Base-by-base conservation (phyloP, 331 rosid species). In the Quercus tomentella region DNA sequence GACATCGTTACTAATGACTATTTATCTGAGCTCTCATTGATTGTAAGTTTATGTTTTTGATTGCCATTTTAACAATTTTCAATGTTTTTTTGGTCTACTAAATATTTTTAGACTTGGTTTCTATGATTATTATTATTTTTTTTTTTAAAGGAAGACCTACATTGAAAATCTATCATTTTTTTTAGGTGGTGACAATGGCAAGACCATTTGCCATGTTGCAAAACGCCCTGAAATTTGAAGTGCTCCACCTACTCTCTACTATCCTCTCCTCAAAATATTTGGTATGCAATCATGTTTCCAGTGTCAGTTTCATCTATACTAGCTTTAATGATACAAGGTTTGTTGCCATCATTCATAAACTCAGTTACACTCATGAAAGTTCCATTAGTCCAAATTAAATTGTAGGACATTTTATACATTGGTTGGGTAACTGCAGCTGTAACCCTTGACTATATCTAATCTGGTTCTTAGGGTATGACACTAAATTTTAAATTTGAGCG, bases 181-280 rank as follows among this genome's bases (percentile, higher is more conserved):
- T 75, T 37, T 78, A 91, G 98, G 95, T 92, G 80, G 85, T 84
- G 21, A 72, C 74, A 84, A 70, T 89, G 72, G 88, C 96, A 65
- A 89, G 86, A 85, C 96, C 83, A 82, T 94, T 92, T 86, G 89
- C 97, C 57, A 80, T 91, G 74, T 84, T 88, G 80, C 98, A 94
- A 68, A 89, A 81, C 74, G 87, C 90, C 82, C 71, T 84, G 81
- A 94, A 94, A 81, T 94, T 94, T 55, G 94, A 94, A 81, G 91
- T 91, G 58, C 90, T 94, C 72, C 96, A 88, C 82, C 82, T 94
- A 58, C 91, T 94, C 52, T 82, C 89, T 76, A 86, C 86, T 51
- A 82, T 91, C 63, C 70, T 95, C 66, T 86, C 91, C 25, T 86
- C 93, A 72, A 84, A 89, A 61, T 75, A 86, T 80, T 81, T 77